Base-by-base conservation (phyloP, 2,329 filamentous ascomycete species). In the Dendryphion nanum region DNA sequence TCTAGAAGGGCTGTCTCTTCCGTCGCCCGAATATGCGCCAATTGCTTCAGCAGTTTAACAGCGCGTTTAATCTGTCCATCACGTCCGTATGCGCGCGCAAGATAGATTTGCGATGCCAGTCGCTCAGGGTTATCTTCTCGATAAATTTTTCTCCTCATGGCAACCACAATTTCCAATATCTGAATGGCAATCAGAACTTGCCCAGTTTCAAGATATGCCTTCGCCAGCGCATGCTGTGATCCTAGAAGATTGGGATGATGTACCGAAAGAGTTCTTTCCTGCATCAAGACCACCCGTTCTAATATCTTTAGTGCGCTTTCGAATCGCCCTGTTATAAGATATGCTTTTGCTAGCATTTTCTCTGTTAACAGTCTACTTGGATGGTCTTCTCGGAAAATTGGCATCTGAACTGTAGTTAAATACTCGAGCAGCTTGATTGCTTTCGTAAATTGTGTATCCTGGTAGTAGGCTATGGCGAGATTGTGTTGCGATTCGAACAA, bases 221-320 rank as follows among this genome's bases (percentile, higher is more conserved):
- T 14, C 30, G 37, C 41, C 38, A 50, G 44, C 26, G 1, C 32
- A 35, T 47, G 39, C 39, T 44, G 37, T 19, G 39, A 50, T 40
- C 28, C 26, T 18, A 50, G 37, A 6, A 16, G 35, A 30, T 30
- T 7, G 14, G 44, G 41, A 35, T 47, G 33, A 35, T 24, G 37
- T 30, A 38, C 41, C 29, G 31, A 30, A 3, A 47, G 42, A 30
- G 26, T 40, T 33, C 21, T 33, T 24, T 40, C 18, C 7, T 14
- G n/a, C 4, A 42, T 14, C 32, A 39, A 36, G 18, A 48, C 37
- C 4, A 41, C 36, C 28, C 19, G 10, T 39, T 6, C 20, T n/a
- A n/a, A n/a, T n/a, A n/a, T n/a, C n/a, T n/a, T n/a, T n/a, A n/a
- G n/a, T n/a, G n/a, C n/a, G n/a, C n/a, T n/a, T n/a, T n/a, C n/a